phyloP scores from a whole-genome alignment of 352 stramenopile genomes.

The Pythium inflatum region DNA sequence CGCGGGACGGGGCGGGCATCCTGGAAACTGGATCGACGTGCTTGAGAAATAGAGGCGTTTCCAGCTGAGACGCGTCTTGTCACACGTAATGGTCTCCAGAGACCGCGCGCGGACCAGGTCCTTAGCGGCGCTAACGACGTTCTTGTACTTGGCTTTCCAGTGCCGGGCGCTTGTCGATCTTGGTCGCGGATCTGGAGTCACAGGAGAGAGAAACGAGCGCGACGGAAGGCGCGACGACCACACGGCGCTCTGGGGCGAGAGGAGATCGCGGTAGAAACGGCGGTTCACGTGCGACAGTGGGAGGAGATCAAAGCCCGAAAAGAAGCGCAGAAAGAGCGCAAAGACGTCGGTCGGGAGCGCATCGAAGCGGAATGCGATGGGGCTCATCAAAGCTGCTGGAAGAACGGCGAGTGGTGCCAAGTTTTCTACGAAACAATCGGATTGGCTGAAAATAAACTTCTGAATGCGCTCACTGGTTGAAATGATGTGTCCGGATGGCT shows the following conservation, averaged over 20 bases:
- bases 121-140: conserved; percentile 5
- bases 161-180: not conserved
- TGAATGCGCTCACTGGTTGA: too few relatives aligned
- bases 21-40: conserved; percentile 9
- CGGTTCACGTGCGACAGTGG: not conserved
- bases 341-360: conserved; percentile 4
- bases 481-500: not conserved
- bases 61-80: not conserved
- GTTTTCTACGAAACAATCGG: too few relatives aligned
- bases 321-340: not conserved
- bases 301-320: conserved; percentile 13
- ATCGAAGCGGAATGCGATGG: conserved; percentile 13
- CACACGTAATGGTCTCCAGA: not conserved
- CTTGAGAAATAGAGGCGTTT: conserved; percentile 15
- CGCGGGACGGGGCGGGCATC: not conserved
- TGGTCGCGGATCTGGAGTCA: too few relatives aligned
- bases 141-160: conserved; percentile 24
- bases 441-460: not conserved
- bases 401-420: too few relatives aligned
- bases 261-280: not conserved
- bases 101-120: not conserved
- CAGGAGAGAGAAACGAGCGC: not conserved
- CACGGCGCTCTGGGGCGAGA: not conserved
- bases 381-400: not conserved
- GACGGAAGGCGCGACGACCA: not conserved